Percentiles rank a stretch among this genome's conserved stretches.
These are phyloP conservation scores for Camelina sativa DNA, from an alignment of 345 rosid genomes.

Conservation along the genomic window DNA sequence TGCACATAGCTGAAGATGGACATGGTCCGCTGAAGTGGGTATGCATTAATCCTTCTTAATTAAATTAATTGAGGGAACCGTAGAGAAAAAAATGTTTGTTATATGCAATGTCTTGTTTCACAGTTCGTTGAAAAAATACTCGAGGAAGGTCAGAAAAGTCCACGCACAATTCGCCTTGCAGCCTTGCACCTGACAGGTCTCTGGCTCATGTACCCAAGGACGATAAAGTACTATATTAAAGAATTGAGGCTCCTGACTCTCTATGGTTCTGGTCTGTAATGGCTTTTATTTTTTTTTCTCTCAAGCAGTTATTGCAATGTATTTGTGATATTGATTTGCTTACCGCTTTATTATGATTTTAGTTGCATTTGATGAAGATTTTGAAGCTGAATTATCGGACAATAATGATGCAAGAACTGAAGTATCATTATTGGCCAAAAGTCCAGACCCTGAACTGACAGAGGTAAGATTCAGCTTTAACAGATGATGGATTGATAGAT, in stretches of 20 bases:
- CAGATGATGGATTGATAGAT: constrained; percentile 18
- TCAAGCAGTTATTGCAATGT: not conserved
- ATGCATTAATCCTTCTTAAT: constrained; percentile 36
- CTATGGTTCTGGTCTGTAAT: constrained; percentile 82
- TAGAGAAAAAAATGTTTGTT: constrained; percentile 3
- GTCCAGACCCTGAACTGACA: constrained; percentile 77
- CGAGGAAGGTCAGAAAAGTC: constrained; percentile 92
- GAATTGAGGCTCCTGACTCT: constrained; percentile 87
- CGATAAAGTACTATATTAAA: constrained; percentile 73
- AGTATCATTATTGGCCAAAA: constrained; percentile 70
- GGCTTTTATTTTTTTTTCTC: constrained; percentile 18
- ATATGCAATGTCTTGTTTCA: constrained; percentile 24
- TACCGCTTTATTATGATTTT: constrained; percentile 19
- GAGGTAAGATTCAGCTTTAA: constrained; percentile 58
- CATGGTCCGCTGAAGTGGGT: constrained; percentile 96
- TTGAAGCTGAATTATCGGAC: constrained; percentile 88
- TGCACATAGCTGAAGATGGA: constrained; percentile 64
- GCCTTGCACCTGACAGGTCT: constrained; percentile 95
- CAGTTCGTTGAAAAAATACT: constrained; percentile 87
- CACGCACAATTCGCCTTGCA: constrained; percentile 94
- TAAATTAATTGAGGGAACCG: constrained; percentile 8
- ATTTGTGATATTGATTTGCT: constrained; percentile 21
- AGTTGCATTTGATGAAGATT: constrained; percentile 99
- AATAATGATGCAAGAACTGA: constrained; percentile 82
- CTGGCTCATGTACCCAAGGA: constrained; percentile 74